Evolutionary conservation across 768 basidiomycete genomes (phyloP), one percentile per base, ranked within the genome.

Genomic region (Mycena belliarum): DNA sequence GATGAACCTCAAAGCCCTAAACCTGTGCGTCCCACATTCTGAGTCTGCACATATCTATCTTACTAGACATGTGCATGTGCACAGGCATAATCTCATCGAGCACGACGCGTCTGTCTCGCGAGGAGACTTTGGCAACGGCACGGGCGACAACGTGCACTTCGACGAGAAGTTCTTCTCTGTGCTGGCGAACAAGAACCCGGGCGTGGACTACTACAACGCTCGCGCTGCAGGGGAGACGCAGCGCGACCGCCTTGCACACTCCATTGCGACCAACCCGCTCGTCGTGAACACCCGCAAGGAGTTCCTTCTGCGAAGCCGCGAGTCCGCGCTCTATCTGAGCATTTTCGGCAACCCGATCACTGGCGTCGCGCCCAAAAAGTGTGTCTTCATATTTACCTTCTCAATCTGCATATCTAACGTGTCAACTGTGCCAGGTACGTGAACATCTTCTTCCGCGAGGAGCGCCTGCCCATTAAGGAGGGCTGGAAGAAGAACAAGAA

Each of bases 221-320:
- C 44, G 38, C 3, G 49, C 59, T 0, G 49, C 59, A 4, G 59
- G 52, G 3, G 7, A 38, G 32, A 53, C 45, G 20, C 40, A 48
- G 53, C 29, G 6, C n/a, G 37, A 23, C 37, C 45, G 59, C 20
- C 53, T 60, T 29, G 53, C 40, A n/a, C 20, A 38, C 18, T 38
- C 37, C 37, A 5, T 38, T 18, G 51, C 49, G 35, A 51, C 21
- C 14, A 64, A 64, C 20, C 51, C 59, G 1, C 6, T 41, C 16
- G 32, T 55, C 14, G 42, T 33, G 21, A 61, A 64, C 41, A 64
- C 63, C 23, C n/a, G 44, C 38, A 58, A 55, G 23, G 63, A 64
- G 48, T 52, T 61, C 33, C 18, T 33, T 4, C 38, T 53, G n/a
- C 55, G 60, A 15, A 50, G 38, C 10, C 41, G 53, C 15, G 63